A percentile compares a stretch with the other conserved stretches of the same genome.
Conservation (phyloP, 1,284 basidiomycete genomes). For the Tilletiaria anomala region DNA sequence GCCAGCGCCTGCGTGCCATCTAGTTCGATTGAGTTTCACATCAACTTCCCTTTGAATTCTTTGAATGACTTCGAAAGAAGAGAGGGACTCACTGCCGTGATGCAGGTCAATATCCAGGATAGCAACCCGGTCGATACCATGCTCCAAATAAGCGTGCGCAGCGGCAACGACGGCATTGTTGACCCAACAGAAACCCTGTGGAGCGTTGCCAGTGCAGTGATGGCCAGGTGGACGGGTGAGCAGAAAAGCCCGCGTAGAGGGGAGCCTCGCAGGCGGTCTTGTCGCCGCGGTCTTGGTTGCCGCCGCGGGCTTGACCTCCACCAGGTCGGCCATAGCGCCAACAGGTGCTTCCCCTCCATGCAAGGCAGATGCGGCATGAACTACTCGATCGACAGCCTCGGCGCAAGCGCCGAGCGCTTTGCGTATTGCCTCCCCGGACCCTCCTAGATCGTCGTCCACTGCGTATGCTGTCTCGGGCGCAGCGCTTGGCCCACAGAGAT, state of each 20-base stretch:
- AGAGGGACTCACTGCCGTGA: conserved; percentile 44
- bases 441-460: conserved; percentile 8
- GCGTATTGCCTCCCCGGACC: conserved; percentile 30
- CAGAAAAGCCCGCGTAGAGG: conserved; percentile 31
- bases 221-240: conserved; percentile 37
- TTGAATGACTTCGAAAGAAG: too few relatives aligned
- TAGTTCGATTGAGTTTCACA: conserved; percentile 40
- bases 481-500: conserved; percentile 27
- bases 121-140: conserved; percentile 63
- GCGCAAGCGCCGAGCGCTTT: conserved; percentile 29
- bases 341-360: too few relatives aligned
- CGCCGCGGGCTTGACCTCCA: background rate
- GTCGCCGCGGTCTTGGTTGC: background rate
- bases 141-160: conserved; percentile 74
- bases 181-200: conserved; percentile 74
- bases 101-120: conserved; percentile 90
- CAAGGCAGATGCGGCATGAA: conserved; percentile 9
- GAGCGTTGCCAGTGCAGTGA: conserved; percentile 41
- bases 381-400: conserved; percentile 32
- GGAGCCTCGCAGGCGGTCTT: conserved; percentile 1
- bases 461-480: background rate
- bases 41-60: too few relatives aligned
- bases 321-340: too few relatives aligned
- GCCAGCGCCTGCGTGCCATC: conserved; percentile 84
- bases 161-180: conserved; percentile 85